A percentile compares a stretch with the other conserved stretches of the same genome.
Conservation (phyloP, 1,139 yeast genomes). For the Petasospora rhodanensis region DNA sequence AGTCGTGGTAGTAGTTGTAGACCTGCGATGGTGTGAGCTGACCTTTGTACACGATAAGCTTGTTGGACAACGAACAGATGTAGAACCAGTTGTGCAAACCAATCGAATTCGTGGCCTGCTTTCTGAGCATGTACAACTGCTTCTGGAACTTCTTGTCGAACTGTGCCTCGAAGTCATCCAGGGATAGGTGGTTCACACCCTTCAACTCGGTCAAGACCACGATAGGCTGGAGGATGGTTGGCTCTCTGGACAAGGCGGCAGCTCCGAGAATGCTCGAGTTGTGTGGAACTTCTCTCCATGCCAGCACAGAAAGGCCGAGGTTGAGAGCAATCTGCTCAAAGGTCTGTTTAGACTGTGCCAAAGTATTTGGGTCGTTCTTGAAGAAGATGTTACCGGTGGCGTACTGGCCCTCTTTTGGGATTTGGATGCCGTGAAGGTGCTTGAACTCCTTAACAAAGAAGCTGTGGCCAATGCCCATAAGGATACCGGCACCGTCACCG, state of each 20-base stretch:
- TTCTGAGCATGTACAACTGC: conserved; percentile 79
- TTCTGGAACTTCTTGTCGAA: conserved; percentile 72
- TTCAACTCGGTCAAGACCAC: conserved; percentile 63
- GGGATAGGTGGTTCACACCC: conserved; percentile 37
- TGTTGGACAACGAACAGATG: conserved; percentile 86
- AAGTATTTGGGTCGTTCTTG: conserved; percentile 61
- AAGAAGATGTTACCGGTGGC: conserved; percentile 94
- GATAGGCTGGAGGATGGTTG: conserved; percentile 83
- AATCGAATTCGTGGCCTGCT: conserved; percentile 84
- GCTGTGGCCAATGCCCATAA: conserved; percentile 87
- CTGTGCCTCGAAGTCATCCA: conserved; percentile 49
- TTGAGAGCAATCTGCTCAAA: conserved; percentile 78
- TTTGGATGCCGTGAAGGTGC: conserved; percentile 49
- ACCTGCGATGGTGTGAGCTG: conserved; percentile 97
- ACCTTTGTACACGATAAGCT: conserved; percentile 93
- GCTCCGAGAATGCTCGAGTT: conserved; percentile 93
- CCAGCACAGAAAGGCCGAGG: conserved; percentile 77
- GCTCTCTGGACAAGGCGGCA: conserved; percentile 92
- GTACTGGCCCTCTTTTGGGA: conserved; percentile 81
- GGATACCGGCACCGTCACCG: conserved; percentile 98
- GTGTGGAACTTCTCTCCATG: conserved; percentile 96
- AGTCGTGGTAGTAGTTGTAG: conserved; percentile 88
- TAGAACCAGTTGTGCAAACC: conserved; percentile 97
- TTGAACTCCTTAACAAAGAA: conserved; percentile 82
- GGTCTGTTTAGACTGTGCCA: conserved; percentile 63